Evolutionary conservation across 331 rosid species (phyloP), one percentile per base, ranked within the genome.

Genomic region (Pyrus hybrid): DNA sequence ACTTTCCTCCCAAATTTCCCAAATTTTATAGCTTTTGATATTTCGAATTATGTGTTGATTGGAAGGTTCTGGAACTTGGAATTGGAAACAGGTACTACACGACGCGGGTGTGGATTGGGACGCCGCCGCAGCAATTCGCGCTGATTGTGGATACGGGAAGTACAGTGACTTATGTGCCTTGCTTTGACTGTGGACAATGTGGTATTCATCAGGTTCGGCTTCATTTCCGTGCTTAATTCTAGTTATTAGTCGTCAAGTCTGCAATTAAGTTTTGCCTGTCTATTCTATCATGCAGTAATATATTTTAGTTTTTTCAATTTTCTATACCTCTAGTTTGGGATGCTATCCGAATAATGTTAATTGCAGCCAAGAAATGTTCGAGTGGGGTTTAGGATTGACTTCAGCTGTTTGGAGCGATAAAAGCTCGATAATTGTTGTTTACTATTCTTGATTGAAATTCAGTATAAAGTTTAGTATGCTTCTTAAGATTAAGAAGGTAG

Each of bases 121-220:
- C 89, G 13, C 89, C 87, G 68, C 80, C 89, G 2, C 89, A 83
- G 79, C 76, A 78, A 73, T 86, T 86, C 23, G 87, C 89, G 58
- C 81, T 86, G 66, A 83, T 86, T 43, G 86, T 83, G 30, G 89
- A 83, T 58, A 83, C 89, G 6, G 89, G 89, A 70, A 86, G 89
- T 61, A 86, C 87, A 0, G 89, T 86, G 70, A 86, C 89, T 28
- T 86, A 86, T 62, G 89, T 86, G 68, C 89, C 89, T 26, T 83
- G 89, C 82, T 76, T 83, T 28, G 78, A 76, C 70, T 86, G 89
- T 63, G 53, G 63, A 70, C 78, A 57, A 30, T 80, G 86, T 68
- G 89, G 89, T 63, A 75, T 16, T 1, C 87, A 86, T 83, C 89
- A 86, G 89, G 89, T 86, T 73, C 21, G 62, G 66, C 56, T 45